phyloP scores from a whole-genome alignment of 2,329 filamentous ascomycete genomes.

The Calonectria naviculata region DNA sequence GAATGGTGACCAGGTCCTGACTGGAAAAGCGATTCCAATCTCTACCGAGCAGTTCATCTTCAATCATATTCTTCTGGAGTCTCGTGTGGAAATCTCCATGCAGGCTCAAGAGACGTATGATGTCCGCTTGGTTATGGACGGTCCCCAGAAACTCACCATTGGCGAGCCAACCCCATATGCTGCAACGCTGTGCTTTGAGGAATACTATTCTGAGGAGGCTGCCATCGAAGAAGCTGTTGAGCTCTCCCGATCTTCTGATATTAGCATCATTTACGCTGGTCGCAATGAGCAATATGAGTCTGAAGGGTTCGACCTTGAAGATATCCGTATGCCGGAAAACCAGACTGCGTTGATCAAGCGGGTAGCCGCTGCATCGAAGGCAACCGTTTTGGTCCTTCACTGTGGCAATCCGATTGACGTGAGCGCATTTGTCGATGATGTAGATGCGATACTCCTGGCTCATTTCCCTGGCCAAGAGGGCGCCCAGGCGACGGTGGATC shows the following conservation, averaged over 20 bases:
- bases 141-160: not conserved
- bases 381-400: conserved; percentile 23
- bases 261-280: conserved; percentile 25
- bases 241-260: conserved; percentile 4
- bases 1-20: conserved; percentile 8
- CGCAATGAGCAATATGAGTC: conserved; percentile 30
- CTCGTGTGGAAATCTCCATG: conserved; percentile 19
- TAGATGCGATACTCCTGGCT: conserved; percentile 23
- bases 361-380: conserved; percentile 20
- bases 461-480: conserved; percentile 32
- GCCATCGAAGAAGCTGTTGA: conserved; percentile 22
- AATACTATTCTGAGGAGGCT: conserved; percentile 18
- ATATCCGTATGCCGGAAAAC: conserved; percentile 22
- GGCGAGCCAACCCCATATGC: conserved; percentile 23
- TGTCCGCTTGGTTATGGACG: conserved; percentile 15
- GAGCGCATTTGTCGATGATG: conserved; percentile 17
- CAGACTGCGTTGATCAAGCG: conserved; percentile 22
- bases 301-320: conserved; percentile 27
- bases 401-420: conserved; percentile 29
- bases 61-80: conserved; percentile 17
- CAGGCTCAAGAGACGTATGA: conserved; percentile 12
- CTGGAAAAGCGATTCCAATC: conserved; percentile 4
- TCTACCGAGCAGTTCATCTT: conserved; percentile 31
- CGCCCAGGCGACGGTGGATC: conserved; percentile 17
- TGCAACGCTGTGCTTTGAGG: conserved; percentile 28